Evolutionary conservation across 2,329 filamentous ascomycete genomes (phyloP).

Genomic region (Clonostachys rosea): DNA sequence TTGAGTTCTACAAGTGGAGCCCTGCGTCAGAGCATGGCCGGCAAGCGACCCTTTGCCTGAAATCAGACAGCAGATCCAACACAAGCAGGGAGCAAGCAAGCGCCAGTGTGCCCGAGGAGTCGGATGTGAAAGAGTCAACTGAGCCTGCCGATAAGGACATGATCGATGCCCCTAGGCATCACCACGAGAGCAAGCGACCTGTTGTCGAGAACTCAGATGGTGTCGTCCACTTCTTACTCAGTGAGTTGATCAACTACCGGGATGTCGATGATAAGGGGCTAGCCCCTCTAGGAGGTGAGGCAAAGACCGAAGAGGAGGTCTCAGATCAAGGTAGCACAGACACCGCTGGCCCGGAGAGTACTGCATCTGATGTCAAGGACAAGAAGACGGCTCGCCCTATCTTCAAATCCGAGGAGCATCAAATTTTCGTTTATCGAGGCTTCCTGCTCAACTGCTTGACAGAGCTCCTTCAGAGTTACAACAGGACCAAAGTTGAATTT

Average conservation of each 20-base stretch:
- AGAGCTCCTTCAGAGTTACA: conserved; percentile 88
- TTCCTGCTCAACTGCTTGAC: conserved; percentile 90
- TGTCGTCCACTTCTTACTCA: conserved; percentile 90
- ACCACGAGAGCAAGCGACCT: conserved; percentile 70
- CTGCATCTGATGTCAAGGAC: conserved; percentile 36
- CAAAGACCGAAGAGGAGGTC: conserved; percentile 25
- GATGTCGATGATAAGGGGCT: conserved; percentile 85
- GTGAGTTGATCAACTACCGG: conserved; percentile 85
- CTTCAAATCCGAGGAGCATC: conserved; percentile 91
- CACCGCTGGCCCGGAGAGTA: conserved; percentile 21
- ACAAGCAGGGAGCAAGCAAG: conserved; percentile 3
- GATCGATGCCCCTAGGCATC: conserved; percentile 58
- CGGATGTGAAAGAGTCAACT: conserved; percentile 56
- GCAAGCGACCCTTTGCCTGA: too few relatives aligned
- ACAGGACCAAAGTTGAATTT: conserved; percentile 93
- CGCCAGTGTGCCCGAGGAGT: conserved; percentile 4
- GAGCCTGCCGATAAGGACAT: conserved; percentile 56
- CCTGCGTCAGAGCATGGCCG: background rate
- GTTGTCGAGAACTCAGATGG: conserved; percentile 90
- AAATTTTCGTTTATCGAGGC: conserved; percentile 94
- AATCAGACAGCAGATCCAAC: background rate
- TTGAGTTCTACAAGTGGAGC: conserved; percentile 41
- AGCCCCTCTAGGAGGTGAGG: conserved; percentile 33
- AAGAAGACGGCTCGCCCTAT: conserved; percentile 65
- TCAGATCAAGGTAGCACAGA: conserved; percentile 9